Percentiles rank a stretch among this genome's conserved stretches.
Conservation (phyloP, 768 basidiomycete species). For the Astraeus odoratus region DNA sequence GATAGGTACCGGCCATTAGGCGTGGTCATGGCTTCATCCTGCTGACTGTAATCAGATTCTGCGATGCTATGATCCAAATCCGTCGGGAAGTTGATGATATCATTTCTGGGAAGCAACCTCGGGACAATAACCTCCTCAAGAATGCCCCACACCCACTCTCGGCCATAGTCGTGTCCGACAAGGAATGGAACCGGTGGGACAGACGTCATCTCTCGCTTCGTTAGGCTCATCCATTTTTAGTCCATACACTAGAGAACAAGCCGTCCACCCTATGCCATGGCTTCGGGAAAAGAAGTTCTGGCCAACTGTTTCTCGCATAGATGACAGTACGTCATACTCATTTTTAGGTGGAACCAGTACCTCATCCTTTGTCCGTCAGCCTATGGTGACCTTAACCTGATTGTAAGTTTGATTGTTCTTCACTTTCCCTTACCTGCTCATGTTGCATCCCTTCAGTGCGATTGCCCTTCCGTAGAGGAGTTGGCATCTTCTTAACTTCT, state of each 20-base stretch:
- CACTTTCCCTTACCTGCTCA: neutral
- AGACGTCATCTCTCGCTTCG: neutral
- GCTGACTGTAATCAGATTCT: conserved; percentile 53
- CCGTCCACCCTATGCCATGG: conserved; percentile 85
- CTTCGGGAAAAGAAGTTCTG: conserved; percentile 91
- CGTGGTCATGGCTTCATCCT: neutral
- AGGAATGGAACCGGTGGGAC: conserved; percentile 79
- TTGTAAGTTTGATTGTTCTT: conserved; percentile 44
- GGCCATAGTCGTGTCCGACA: conserved; percentile 61
- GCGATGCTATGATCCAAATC: conserved; percentile 97
- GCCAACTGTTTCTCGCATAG: conserved; percentile 88
- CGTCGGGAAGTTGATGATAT: conserved; percentile 88
- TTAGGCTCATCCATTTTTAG: conserved; percentile 30
- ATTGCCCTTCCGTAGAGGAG: conserved; percentile 84
- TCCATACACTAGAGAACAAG: conserved; percentile 84
- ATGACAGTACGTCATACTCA: conserved; percentile 66
- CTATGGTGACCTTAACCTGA: conserved; percentile 87
- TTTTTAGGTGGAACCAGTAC: neutral
- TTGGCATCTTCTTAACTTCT: conserved; percentile 33
- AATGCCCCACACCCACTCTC: conserved; percentile 92
- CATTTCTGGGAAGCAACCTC: conserved; percentile 79
- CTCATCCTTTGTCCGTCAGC: conserved; percentile 38
- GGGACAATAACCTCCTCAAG: conserved; percentile 85
- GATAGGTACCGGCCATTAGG: conserved; percentile 49
- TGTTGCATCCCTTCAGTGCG: conserved; percentile 46